Conservation (phyloP, 2,329 filamentous ascomycete genomes). For the Penicillium nordicum region DNA sequence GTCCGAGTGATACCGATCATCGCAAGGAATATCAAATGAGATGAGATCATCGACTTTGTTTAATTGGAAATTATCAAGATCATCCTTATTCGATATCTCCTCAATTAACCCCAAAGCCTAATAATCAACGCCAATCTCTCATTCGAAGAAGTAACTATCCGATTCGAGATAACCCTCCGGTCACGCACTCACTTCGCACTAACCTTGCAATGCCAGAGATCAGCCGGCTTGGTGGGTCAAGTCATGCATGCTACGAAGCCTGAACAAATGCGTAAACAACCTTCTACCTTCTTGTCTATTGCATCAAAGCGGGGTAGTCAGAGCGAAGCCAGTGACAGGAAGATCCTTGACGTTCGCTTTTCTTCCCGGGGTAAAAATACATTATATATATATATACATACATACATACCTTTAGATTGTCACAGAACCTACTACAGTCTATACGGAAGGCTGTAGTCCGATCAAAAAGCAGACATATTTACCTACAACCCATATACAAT, state of each 20-base stretch:
- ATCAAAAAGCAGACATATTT: background rate
- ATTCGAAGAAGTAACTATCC: background rate
- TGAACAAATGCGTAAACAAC: background rate
- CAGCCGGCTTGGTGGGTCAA: background rate
- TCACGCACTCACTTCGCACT: background rate
- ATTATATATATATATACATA: no score
- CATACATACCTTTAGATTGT: background rate
- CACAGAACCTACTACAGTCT: background rate
- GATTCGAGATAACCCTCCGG: background rate
- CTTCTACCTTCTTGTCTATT: background rate
- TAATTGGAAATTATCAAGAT: background rate
- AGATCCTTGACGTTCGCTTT: background rate
- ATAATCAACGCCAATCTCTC: background rate
- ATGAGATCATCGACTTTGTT: background rate
- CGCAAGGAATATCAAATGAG: background rate
- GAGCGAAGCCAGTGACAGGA: background rate
- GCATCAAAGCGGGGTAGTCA: background rate
- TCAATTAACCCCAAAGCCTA: background rate
- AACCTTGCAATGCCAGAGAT: background rate
- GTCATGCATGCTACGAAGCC: background rate
- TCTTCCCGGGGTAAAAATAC: background rate
- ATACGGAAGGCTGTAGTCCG: background rate
- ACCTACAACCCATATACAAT: background rate
- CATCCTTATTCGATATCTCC: background rate
- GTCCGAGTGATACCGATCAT: conserved; percentile 1